These are phyloP conservation scores for Hydnomerulius pinastri DNA, from an alignment of 768 basidiomycete genomes.

Conservation along the genomic window DNA sequence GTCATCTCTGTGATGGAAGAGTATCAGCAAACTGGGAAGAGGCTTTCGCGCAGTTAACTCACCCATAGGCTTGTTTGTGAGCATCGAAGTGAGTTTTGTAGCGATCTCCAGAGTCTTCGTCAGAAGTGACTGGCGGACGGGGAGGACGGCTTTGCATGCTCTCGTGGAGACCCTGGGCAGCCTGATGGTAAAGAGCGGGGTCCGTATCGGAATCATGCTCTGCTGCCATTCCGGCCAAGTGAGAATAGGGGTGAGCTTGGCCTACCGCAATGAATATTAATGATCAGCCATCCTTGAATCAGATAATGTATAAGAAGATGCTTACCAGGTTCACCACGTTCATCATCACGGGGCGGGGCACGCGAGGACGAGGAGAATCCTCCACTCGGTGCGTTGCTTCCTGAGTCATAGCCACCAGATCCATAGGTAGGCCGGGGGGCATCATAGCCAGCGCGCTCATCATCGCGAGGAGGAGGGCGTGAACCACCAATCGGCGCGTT, in stretches of 20 bases:
- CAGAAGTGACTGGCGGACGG: constrained; percentile 4
- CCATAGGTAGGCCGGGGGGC: neutral
- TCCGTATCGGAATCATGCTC: constrained; percentile 14
- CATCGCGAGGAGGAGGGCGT: too few relatives aligned
- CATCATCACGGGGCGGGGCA: neutral
- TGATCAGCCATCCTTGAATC: constrained; percentile 1
- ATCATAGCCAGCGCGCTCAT: neutral
- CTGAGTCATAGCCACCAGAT: neutral
- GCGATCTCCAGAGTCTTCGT: constrained; percentile 4
- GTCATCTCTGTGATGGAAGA: constrained; percentile 9
- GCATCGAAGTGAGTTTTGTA: constrained; percentile 25
- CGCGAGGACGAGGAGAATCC: neutral
- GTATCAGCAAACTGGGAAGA: neutral
- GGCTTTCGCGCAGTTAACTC: neutral
- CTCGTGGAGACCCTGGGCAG: constrained; percentile 24
- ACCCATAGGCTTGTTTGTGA: constrained; percentile 35
- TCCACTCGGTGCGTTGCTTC: neutral
- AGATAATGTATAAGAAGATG: neutral
- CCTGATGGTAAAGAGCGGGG: constrained; percentile 18
- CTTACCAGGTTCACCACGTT: constrained; percentile 7
- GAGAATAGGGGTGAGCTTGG: constrained; percentile 20
- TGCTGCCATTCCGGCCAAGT: constrained; percentile 17
- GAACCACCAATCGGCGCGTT: neutral
- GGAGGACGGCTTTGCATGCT: constrained; percentile 20
- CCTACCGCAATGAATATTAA: constrained; percentile 7